Conservation (phyloP, 495 filamentous ascomycete genomes). For the Talaromyces proteolyticus region DNA sequence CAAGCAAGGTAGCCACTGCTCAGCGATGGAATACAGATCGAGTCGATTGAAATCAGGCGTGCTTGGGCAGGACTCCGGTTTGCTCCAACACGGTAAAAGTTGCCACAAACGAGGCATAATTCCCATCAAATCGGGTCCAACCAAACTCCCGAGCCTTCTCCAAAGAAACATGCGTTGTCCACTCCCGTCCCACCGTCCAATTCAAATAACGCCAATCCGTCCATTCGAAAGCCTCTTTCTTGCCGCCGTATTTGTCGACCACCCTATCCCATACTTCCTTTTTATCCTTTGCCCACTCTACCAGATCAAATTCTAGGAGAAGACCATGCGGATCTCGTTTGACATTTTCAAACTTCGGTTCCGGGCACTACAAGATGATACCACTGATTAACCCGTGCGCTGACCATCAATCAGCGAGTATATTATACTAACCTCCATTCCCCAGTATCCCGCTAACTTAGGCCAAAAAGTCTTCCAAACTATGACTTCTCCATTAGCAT, state of each 20-base stretch:
- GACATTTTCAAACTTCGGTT: not conserved
- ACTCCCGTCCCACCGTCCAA: constrained; percentile 16
- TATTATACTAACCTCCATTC: too few relatives aligned
- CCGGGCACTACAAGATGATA: constrained; percentile 14
- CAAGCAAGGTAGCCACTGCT: too few relatives aligned
- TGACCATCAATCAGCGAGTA: too few relatives aligned
- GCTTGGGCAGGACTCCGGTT: too few relatives aligned
- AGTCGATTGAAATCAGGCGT: too few relatives aligned
- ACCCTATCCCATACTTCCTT: constrained; percentile 18
- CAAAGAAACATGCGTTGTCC: constrained; percentile 15
- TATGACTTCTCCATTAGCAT: constrained; percentile 22
- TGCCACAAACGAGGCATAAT: constrained; percentile 3
- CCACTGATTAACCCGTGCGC: too few relatives aligned
- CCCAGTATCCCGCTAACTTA: too few relatives aligned
- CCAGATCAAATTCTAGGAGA: constrained; percentile 17
- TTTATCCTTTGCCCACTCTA: constrained; percentile 24
- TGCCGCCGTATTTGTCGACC: constrained; percentile 16
- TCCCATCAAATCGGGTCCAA: constrained; percentile 12
- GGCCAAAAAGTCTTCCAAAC: constrained; percentile 21
- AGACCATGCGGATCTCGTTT: not conserved
- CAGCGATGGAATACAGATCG: too few relatives aligned
- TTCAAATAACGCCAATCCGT: constrained; percentile 22
- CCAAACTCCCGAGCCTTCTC: constrained; percentile 20
- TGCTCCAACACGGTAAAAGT: not conserved
- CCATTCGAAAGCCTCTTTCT: constrained; percentile 15